Evolutionary conservation across 495 filamentous ascomycete genomes (phyloP).

Genomic region (Pyrenopolyporus hunteri): DNA sequence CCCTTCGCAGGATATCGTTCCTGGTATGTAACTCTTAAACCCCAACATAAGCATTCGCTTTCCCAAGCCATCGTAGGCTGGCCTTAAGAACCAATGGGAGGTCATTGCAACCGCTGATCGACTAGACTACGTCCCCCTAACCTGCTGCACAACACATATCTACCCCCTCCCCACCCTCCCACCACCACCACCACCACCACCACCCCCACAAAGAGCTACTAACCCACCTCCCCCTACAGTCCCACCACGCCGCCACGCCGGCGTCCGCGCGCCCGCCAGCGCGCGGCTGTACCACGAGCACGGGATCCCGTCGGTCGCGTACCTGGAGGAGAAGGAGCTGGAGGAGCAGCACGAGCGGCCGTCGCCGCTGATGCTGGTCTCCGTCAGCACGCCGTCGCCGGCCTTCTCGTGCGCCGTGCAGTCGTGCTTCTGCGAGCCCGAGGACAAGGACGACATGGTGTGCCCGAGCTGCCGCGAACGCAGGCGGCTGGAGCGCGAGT

Average conservation of each 20-base stretch:
- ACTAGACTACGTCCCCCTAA: no score
- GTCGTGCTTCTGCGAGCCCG: slow-evolving; percentile 18
- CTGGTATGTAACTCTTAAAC: not conserved
- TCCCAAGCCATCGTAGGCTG: no score
- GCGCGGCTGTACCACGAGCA: slow-evolving; percentile 5
- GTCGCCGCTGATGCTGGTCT: slow-evolving; percentile 4
- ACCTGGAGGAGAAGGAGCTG: not conserved
- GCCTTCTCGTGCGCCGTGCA: slow-evolving; percentile 21
- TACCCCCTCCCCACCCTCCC: no score
- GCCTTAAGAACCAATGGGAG: no score
- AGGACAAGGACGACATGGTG: not conserved
- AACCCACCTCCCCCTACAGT: no score
- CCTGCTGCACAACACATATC: no score
- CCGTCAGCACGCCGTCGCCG: slow-evolving; percentile 22
- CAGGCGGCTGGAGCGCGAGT: not conserved
- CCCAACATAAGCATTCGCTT: no score
- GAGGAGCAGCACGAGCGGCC: not conserved
- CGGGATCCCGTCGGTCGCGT: slow-evolving; percentile 14
- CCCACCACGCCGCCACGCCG: not conserved
- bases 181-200: no score
- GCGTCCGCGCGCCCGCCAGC: not conserved
- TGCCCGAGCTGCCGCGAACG: slow-evolving; percentile 23
- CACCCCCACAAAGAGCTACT: no score
- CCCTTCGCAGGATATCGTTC: not conserved
- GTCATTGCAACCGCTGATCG: no score